A percentile compares a stretch with the other conserved stretches of the same genome.
Conservation (phyloP, 192 early-diverging fungal species). For the Paraglomus brasilianum region DNA sequence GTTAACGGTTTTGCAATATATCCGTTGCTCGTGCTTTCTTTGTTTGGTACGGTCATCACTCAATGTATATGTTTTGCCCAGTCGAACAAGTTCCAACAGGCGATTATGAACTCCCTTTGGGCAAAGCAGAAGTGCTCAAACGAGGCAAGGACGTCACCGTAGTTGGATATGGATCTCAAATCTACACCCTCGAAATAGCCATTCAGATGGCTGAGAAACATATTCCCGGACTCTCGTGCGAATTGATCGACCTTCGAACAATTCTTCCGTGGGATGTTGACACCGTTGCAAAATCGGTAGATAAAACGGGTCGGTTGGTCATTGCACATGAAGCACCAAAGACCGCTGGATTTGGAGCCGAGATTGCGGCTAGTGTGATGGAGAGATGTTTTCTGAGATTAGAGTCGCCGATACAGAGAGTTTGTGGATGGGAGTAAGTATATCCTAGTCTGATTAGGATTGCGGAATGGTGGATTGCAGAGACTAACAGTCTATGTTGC, state of each 20-base stretch:
- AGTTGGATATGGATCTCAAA: constrained; percentile 88
- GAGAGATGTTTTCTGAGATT: constrained; percentile 89
- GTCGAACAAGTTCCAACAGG: constrained; percentile 93
- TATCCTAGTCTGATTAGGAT: not conserved
- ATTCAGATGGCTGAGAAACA: constrained; percentile 82
- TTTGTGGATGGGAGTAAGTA: constrained; percentile 74
- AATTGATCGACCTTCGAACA: constrained; percentile 90
- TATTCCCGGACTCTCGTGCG: constrained; percentile 82
- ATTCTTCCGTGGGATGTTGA: constrained; percentile 93
- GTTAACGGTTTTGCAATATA: not conserved
- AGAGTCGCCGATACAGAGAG: constrained; percentile 87
- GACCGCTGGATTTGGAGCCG: constrained; percentile 87
- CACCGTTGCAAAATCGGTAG: constrained; percentile 85
- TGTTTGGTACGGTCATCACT: not conserved
- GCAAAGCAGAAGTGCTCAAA: constrained; percentile 88
- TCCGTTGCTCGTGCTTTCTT: not conserved
- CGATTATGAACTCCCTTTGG: constrained; percentile 87
- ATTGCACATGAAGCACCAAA: constrained; percentile 93
- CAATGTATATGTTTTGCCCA: constrained; percentile 27
- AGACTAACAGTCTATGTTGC: not conserved
- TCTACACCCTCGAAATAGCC: constrained; percentile 92
- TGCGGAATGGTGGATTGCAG: too few relatives aligned
- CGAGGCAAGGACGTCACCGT: constrained; percentile 85
- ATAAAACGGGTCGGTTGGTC: constrained; percentile 89
- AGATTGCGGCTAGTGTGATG: constrained; percentile 86